Evolutionary conservation across 169 alveolate genomes (phyloP).

Genomic region (Theileria parva): DNA sequence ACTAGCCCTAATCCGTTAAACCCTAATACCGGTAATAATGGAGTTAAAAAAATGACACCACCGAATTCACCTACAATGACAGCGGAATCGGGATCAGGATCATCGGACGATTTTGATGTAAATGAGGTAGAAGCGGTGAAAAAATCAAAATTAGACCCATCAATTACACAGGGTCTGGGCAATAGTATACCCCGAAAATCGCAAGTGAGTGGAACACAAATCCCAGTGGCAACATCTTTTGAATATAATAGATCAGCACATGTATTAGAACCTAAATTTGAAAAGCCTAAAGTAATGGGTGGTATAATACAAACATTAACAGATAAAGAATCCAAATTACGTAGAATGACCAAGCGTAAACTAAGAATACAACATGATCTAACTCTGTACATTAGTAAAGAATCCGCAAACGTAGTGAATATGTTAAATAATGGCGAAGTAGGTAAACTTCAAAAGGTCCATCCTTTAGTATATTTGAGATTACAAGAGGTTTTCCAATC

Average conservation of each 20-base stretch:
- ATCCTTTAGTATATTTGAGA: slow-evolving; percentile 62
- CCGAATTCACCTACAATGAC: neutral
- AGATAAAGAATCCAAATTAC: slow-evolving; percentile 63
- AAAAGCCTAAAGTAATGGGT: slow-evolving; percentile 47
- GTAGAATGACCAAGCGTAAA: slow-evolving; percentile 23
- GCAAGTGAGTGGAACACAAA: slow-evolving; percentile 25
- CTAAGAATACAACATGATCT: slow-evolving; percentile 63
- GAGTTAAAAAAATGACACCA: slow-evolving; percentile 2
- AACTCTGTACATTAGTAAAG: slow-evolving; percentile 38
- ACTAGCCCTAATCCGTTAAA: neutral
- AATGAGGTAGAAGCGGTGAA: slow-evolving; percentile 17
- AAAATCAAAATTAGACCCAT: slow-evolving; percentile 20
- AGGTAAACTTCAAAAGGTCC: slow-evolving; percentile 33
- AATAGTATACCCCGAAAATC: slow-evolving; percentile 39
- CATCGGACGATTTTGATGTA: slow-evolving; percentile 15
- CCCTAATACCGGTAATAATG: neutral
- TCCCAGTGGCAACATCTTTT: slow-evolving; percentile 50
- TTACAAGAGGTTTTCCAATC: slow-evolving; percentile 49
- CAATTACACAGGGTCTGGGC: slow-evolving; percentile 36
- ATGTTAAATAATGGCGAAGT: slow-evolving; percentile 34
- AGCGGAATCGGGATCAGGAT: neutral
- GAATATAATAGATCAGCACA: slow-evolving; percentile 40
- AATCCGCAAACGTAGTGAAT: slow-evolving; percentile 58
- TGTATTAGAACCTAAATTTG: slow-evolving; percentile 33
- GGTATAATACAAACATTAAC: slow-evolving; percentile 65